These are phyloP conservation scores for Leptodontidium sp. DNA, from an alignment of 2,329 filamentous ascomycete species.

Conservation along the genomic window DNA sequence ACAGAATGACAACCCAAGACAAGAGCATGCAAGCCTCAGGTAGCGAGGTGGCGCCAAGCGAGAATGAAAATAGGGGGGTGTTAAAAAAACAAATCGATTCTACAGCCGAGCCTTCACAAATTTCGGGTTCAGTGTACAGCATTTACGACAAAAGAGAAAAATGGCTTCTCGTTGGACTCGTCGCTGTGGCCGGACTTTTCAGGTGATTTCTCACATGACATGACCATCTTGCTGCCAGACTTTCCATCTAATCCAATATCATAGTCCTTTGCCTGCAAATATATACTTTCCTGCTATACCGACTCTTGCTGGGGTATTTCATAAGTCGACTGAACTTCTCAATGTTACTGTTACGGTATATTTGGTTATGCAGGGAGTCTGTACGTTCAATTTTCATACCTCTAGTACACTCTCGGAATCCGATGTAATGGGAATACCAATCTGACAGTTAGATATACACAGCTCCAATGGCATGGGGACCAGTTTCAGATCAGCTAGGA, in stretches of 20 bases:
- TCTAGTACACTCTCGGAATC: too few species aligned
- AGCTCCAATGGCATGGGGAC: too few species aligned
- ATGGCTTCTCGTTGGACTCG: neutral
- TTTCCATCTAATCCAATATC: neutral
- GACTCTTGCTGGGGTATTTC: neutral
- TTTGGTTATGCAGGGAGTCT: constrained; percentile 10
- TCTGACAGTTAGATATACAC: too few species aligned
- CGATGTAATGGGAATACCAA: too few species aligned
- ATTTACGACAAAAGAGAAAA: neutral
- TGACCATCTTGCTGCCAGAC: neutral
- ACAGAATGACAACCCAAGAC: neutral
- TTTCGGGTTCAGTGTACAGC: neutral
- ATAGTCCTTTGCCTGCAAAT: neutral
- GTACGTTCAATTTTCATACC: neutral
- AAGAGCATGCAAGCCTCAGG: neutral
- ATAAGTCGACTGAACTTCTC: neutral
- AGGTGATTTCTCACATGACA: neutral
- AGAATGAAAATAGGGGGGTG: neutral
- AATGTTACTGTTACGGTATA: constrained; percentile 10
- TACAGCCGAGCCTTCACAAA: neutral
- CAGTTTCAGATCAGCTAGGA: too few species aligned
- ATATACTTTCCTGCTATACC: constrained; percentile 5
- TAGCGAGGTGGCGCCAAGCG: constrained; percentile 5
- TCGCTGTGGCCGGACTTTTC: constrained; percentile 8
- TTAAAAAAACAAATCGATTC: neutral